A percentile compares a stretch with the other conserved stretches of the same genome.
Conservation (phyloP, 352 stramenopile species). For the Phytophthora ramorum region DNA sequence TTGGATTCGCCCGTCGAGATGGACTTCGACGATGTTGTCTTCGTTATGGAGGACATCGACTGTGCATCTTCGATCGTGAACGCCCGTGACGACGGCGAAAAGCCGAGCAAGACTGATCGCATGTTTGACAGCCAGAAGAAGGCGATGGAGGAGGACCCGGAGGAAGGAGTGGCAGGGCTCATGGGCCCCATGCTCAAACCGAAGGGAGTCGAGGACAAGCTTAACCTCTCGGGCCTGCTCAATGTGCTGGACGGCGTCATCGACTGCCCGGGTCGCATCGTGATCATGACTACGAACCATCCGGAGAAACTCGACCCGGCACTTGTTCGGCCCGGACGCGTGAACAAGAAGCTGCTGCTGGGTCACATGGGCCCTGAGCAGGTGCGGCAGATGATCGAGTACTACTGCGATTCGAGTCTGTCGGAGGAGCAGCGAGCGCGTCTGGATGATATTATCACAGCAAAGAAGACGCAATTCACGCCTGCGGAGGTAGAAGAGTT, state of each 20-base stretch:
- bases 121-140: conserved; percentile 38
- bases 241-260: conserved; percentile 94
- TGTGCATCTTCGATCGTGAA: conserved; percentile 82
- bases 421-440: conserved; percentile 23
- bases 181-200: conserved; percentile 40
- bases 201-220: conserved; percentile 50
- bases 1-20: conserved; percentile 74
- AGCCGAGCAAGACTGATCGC: conserved; percentile 25
- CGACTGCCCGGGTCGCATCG: conserved; percentile 88
- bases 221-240: conserved; percentile 86
- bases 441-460: conserved; percentile 25
- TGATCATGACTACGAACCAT: conserved; percentile 95
- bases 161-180: conserved; percentile 14
- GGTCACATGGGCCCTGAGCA: conserved; percentile 60
- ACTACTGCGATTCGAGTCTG: conserved; percentile 59
- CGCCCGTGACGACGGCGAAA: conserved; percentile 39
- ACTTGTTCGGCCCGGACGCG: conserved; percentile 89
- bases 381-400: conserved; percentile 73
- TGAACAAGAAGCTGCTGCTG: conserved; percentile 90
- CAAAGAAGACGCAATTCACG: conserved; percentile 28
- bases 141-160: conserved; percentile 16
- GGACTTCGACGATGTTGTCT: conserved; percentile 88
- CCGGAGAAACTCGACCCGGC: conserved; percentile 93
- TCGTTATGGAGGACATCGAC: conserved; percentile 93
- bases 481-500: conserved; percentile 58